These are phyloP conservation scores for Diaporthe sp. DNA, from an alignment of 2,329 filamentous ascomycete genomes.

Conservation along the genomic window DNA sequence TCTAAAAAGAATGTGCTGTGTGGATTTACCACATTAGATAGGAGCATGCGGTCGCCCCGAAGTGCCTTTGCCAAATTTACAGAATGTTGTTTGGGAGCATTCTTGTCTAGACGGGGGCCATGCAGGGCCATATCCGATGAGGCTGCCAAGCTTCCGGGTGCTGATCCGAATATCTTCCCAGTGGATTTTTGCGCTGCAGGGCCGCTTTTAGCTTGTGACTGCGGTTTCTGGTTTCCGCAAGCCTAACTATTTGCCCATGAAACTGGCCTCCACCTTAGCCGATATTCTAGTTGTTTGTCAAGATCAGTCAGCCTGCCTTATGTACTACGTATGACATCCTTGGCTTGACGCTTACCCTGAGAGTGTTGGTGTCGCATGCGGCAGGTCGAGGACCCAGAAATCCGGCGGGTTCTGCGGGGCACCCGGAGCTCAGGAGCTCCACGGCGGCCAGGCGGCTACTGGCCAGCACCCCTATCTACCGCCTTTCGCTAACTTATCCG, in stretches of 20 bases:
- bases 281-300: not conserved
- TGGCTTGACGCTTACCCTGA: not conserved
- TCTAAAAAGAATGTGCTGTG: not conserved
- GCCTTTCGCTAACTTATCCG: conserved; percentile 1
- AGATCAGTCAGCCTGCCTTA: not conserved
- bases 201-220: not conserved
- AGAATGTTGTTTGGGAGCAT: not conserved
- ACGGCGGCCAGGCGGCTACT: not conserved
- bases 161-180: conserved; percentile 6
- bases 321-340: not conserved
- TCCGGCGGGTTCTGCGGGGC: not conserved
- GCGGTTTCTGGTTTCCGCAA: not conserved
- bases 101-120: no score
- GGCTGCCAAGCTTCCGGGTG: conserved; percentile 6
- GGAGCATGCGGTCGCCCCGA: not conserved
- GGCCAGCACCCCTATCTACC: conserved; percentile 9
- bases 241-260: not conserved
- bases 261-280: not conserved
- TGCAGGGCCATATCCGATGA: conserved; percentile 18
- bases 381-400: conserved; percentile 15
- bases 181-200: not conserved
- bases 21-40: not conserved
- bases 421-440: not conserved
- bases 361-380: conserved; percentile 8
- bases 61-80: not conserved